Evolutionary conservation across 1,284 basidiomycete species (phyloP), one percentile per base, ranked within the genome.

Genomic region (Schizophyllum amplum): DNA sequence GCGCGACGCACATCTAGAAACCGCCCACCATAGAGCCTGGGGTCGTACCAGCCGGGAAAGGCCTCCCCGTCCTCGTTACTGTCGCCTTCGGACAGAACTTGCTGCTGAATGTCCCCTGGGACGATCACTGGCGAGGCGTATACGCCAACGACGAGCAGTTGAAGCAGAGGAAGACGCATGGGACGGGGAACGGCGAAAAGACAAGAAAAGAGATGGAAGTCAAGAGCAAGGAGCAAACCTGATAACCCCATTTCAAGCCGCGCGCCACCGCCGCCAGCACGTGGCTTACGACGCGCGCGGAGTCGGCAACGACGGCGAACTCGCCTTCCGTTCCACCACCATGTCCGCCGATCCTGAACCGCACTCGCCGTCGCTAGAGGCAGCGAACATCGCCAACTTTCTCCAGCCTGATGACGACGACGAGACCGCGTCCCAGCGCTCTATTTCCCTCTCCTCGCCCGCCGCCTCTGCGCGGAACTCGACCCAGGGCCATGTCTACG

Each of bases 381-480:
- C 33, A 17, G 17, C 33, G 4, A 9, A 65, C 26, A 58, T 61
- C 57, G 63, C 63, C 57, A 57, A 66, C 55, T 66, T 69, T 61
- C 55, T 69, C 60, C 66, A 66, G 57, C 68, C 71, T 47, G 78
- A 81, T 59, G 73, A 71, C 54, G 85, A 86, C 61, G 81, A 77
- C 58, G 88, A 90, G 64, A 88, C 86, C n/a, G 86, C 86, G n/a
- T 89, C 87, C 5, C 85, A 87, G 61, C 80, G 79, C 48, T 90
- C 87, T 1, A 86, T 90, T 56, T 80, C 87, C 15, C 80, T 90
- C 48, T 84, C 83, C 49, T 87, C 87, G 2, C 78, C 86, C 27
- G 62, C 76, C 24, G 64, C 58, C 58, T 83, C 82, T 46, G 72
- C 74, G 22, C 66, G 75, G 54, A 70, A 72, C 60, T 76, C 73